Conservation (phyloP, 139 green algal genomes). For the Chlamydomonas sphaeroides region DNA sequence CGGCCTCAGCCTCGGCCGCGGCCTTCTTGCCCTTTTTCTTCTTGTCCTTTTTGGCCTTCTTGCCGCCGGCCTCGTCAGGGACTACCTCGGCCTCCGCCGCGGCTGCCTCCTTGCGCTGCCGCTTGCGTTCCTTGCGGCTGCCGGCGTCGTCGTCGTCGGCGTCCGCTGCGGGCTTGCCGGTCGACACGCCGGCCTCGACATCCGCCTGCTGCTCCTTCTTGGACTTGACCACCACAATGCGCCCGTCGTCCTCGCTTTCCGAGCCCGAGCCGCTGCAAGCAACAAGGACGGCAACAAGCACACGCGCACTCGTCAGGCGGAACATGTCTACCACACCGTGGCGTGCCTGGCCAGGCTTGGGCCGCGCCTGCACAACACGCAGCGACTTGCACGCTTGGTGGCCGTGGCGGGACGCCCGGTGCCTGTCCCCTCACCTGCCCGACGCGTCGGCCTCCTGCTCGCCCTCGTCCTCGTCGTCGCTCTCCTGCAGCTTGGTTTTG, state of each 20-base stretch:
- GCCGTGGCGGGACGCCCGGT: too few relatives aligned
- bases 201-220: constrained; percentile 32
- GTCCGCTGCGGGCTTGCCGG: background rate
- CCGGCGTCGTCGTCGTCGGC: constrained; percentile 15
- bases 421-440: constrained; percentile 9
- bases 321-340: too few relatives aligned
- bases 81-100: background rate
- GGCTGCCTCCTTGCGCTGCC: background rate
- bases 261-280: constrained; percentile 8
- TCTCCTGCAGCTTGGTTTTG: constrained; percentile 71
- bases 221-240: constrained; percentile 45
- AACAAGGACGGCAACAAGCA: too few relatives aligned
- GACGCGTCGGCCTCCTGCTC: background rate
- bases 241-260: constrained; percentile 27
- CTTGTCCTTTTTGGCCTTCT: constrained; percentile 11
- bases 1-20: background rate
- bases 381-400: too few relatives aligned
- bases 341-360: too few relatives aligned
- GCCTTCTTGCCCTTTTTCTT: background rate
- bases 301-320: too few relatives aligned
- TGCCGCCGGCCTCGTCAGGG: background rate
- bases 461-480: constrained; percentile 56
- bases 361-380: too few relatives aligned
- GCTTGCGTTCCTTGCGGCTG: constrained; percentile 10
- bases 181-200: background rate